Percentiles rank a stretch among this genome's conserved stretches.
Evolutionary conservation across 148 eudicot species (phyloP).

Genomic region (Rhododendron ovatum): DNA sequence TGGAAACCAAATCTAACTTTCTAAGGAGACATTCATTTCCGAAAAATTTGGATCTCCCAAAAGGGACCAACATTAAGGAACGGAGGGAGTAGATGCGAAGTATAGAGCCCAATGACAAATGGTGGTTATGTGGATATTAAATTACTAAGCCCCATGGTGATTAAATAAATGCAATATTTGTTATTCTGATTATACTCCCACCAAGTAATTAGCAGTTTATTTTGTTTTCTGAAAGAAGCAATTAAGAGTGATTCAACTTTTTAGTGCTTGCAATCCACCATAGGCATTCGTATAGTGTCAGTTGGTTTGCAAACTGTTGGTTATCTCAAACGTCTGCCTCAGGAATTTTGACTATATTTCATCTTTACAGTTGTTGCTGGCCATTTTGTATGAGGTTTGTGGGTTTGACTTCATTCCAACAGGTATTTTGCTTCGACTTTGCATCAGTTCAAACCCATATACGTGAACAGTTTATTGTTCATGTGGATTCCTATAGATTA

Average conservation of each 20-base stretch:
- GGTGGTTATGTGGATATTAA: not conserved
- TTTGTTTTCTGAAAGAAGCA: not conserved
- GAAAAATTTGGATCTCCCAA: not conserved
- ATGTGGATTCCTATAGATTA: not conserved
- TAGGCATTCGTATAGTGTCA: not conserved
- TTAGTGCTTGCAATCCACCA: not conserved
- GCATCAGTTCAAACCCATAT: not conserved
- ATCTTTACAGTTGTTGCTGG: conserved; percentile 13
- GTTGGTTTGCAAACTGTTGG: not conserved
- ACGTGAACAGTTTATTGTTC: not conserved
- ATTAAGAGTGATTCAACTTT: not conserved
- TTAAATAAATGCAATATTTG: not conserved
- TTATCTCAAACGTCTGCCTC: not conserved
- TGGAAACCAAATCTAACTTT: not conserved
- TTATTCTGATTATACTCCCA: not conserved
- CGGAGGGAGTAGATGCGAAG: not conserved
- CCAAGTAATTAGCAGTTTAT: not conserved
- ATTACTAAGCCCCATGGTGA: not conserved
- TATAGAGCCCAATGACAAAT: not conserved
- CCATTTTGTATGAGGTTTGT: conserved; percentile 7
- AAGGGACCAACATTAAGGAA: not conserved
- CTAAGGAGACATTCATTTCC: not conserved
- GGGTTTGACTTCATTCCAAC: conserved; percentile 1
- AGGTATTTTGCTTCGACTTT: conserved; percentile 8
- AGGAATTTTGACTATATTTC: not conserved